Percentiles rank a stretch among this genome's conserved stretches.
Evolutionary conservation across 257 asterid genomes (phyloP).

Genomic region (Cruciata laevipes): DNA sequence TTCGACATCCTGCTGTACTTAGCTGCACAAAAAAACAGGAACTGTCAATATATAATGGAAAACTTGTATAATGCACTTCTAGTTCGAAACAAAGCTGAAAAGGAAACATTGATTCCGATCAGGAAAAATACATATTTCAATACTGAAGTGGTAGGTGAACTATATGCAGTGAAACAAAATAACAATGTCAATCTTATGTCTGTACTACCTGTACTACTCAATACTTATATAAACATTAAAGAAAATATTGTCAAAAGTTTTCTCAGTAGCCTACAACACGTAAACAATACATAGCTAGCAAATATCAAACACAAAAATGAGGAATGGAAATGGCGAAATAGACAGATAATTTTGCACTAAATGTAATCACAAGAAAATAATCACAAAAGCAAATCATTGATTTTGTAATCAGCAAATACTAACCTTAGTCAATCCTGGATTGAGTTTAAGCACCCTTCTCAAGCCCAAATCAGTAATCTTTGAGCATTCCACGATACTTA

Average conservation of each 20-base stretch:
- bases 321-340: background rate
- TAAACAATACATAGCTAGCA: background rate
- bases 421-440: constrained; percentile 56
- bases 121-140: background rate
- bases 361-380: background rate
- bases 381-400: background rate
- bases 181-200: background rate
- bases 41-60: constrained; percentile 8
- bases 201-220: background rate
- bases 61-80: background rate
- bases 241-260: background rate
- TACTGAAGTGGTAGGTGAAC: background rate
- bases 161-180: background rate
- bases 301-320: background rate
- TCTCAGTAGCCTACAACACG: background rate
- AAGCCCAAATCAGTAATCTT: constrained; percentile 48
- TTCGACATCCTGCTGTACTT: constrained; percentile 51
- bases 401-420: constrained; percentile 1
- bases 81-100: background rate
- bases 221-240: background rate
- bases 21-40: constrained; percentile 39
- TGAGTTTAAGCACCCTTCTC: constrained; percentile 45
- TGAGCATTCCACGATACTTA: constrained; percentile 49
- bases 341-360: background rate
- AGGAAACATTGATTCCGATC: background rate